phyloP scores from a whole-genome alignment of 768 basidiomycete species.

The Candolleomyces efflorescens region DNA sequence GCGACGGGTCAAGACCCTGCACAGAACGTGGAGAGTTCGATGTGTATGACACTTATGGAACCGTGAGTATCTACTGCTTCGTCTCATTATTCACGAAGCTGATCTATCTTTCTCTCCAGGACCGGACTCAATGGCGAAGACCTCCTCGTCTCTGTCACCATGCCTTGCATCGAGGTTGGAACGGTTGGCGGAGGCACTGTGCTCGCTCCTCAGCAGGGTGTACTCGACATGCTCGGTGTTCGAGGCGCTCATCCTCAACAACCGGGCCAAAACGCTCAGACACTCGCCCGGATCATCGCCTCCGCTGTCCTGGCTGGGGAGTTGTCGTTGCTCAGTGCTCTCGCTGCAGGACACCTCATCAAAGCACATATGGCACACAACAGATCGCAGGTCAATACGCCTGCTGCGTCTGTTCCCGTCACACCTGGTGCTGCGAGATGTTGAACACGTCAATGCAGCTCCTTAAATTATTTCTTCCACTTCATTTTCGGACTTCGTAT shows the following conservation, averaged over 20 bases:
- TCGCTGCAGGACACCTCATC: conserved; percentile 94
- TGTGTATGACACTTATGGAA: conserved; percentile 99
- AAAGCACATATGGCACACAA: conserved; percentile 92
- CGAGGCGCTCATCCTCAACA: conserved; percentile 82
- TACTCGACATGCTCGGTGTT: conserved; percentile 92
- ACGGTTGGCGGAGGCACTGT: conserved; percentile 64
- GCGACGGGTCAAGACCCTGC: conserved; percentile 99
- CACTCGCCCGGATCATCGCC: conserved; percentile 84
- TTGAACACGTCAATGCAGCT: too few species aligned
- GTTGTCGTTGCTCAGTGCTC: conserved; percentile 82
- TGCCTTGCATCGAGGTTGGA: conserved; percentile 92
- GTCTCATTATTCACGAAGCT: too few species aligned
- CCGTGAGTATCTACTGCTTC: conserved; percentile 67
- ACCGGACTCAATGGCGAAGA: conserved; percentile 61
- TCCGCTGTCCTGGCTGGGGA: conserved; percentile 98
- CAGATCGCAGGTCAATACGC: conserved; percentile 72
- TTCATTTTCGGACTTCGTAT: too few species aligned
- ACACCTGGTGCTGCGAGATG: too few species aligned
- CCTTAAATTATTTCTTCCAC: too few species aligned
- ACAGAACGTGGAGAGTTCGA: conserved; percentile 97
- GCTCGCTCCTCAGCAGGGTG: conserved; percentile 82
- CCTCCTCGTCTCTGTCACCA: conserved; percentile 86
- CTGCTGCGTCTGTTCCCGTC: too few species aligned
- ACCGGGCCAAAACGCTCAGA: conserved; percentile 88
- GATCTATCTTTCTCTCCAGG: too few species aligned